Evolutionary conservation across 1,284 basidiomycete genomes (phyloP).

Genomic region (Trametes sp.): DNA sequence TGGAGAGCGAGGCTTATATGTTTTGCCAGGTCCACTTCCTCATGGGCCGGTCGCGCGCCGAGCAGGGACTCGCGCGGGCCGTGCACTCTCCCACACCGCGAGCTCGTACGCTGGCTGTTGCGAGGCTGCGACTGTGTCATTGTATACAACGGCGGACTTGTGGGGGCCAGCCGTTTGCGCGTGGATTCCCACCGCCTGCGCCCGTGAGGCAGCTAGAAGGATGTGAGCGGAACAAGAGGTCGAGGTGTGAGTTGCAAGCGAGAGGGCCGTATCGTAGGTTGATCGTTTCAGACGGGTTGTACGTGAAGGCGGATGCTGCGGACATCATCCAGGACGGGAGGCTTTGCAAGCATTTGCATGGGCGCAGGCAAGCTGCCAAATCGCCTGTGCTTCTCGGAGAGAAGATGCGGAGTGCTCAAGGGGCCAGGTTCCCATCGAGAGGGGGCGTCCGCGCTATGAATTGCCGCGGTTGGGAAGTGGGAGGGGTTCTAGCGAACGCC

Average conservation of each 20-base stretch:
- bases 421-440: conserved; percentile 7
- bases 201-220: neutral
- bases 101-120: neutral
- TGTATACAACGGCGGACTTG: neutral
- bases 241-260: too few relatives aligned
- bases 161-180: neutral
- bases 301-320: neutral
- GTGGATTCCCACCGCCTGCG: conserved; percentile 1
- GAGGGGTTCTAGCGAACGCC: neutral
- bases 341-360: neutral
- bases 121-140: neutral
- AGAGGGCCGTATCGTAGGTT: neutral
- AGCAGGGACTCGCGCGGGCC: neutral
- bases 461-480: neutral
- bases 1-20: neutral
- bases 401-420: conserved; percentile 7
- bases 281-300: neutral
- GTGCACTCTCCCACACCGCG: conserved; percentile 12
- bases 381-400: neutral
- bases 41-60: conserved; percentile 9
- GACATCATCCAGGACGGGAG: neutral
- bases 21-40: conserved; percentile 1
- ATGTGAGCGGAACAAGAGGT: neutral
- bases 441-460: neutral
- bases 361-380: neutral